phyloP scores from a whole-genome alignment of 1,139 yeast species.

The Torulaspora globosa region DNA sequence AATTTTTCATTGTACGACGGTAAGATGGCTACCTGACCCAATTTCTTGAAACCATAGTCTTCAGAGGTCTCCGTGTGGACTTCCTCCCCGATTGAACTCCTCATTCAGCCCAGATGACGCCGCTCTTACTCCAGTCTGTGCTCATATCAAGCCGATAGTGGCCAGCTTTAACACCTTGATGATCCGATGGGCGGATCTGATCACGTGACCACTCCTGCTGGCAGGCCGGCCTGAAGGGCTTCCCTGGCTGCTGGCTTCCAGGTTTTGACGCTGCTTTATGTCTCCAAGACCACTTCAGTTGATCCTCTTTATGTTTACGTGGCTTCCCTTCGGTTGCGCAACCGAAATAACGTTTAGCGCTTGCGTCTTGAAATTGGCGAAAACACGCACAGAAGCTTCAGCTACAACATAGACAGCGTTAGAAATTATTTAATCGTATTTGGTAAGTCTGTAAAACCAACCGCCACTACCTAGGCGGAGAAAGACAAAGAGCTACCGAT shows the following conservation, averaged over 20 bases:
- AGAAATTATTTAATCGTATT: constrained; percentile 6
- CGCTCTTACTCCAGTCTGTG: not conserved
- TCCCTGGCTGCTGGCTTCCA: no score
- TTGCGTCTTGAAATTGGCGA: not conserved
- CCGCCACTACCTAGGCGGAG: constrained; percentile 53
- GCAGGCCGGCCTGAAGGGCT: not conserved
- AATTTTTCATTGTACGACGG: constrained; percentile 33
- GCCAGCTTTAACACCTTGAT: not conserved
- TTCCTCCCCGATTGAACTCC: constrained; percentile 25
- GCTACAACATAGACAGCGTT: constrained; percentile 8
- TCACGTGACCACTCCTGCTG: not conserved
- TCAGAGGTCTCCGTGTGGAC: constrained; percentile 32
- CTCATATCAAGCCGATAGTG: not conserved
- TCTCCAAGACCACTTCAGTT: no score
- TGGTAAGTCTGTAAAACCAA: not conserved
- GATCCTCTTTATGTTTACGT: no score
- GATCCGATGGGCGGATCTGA: not conserved
- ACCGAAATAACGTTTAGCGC: constrained; percentile 1
- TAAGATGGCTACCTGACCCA: constrained; percentile 36
- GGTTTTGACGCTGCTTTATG: no score
- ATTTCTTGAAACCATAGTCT: constrained; percentile 40
- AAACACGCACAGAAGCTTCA: not conserved
- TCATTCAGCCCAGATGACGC: constrained; percentile 2
- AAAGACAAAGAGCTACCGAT: constrained; percentile 92
- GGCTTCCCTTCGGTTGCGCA: no score